These are phyloP conservation scores for Hordeum pubiflorum DNA, from an alignment of 202 grass and related monocot species.

Conservation along the genomic window DNA sequence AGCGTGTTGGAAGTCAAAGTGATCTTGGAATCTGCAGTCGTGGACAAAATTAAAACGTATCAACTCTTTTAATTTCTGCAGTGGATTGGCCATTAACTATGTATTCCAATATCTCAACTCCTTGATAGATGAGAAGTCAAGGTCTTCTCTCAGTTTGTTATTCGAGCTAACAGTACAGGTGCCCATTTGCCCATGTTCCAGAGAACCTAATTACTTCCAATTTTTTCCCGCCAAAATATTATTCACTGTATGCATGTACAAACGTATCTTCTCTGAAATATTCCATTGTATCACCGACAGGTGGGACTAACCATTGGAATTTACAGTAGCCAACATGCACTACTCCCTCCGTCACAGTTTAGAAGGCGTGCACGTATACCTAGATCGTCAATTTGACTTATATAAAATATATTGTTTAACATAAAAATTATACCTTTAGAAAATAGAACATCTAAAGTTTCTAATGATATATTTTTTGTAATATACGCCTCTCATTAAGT, in stretches of 20 bases:
- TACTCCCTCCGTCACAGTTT: too few species aligned
- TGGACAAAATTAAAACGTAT: conserved; percentile 25
- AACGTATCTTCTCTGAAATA: conserved; percentile 13
- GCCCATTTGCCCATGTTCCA: conserved; percentile 34
- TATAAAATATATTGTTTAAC: too few species aligned
- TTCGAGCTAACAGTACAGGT: conserved; percentile 2
- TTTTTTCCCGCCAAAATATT: conserved; percentile 8
- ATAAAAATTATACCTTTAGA: too few species aligned
- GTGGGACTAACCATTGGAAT: not conserved
- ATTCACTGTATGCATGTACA: not conserved
- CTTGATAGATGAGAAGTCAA: conserved; percentile 51
- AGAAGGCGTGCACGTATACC: too few species aligned
- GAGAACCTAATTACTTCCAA: conserved; percentile 4
- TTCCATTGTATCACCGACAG: not conserved
- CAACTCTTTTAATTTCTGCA: not conserved
- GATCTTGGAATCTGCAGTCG: conserved; percentile 19
- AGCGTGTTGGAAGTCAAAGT: conserved; percentile 43
- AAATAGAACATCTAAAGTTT: too few species aligned
- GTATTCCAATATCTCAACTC: conserved; percentile 11
- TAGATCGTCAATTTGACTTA: too few species aligned
- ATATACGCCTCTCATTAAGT: too few species aligned
- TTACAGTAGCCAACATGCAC: not conserved
- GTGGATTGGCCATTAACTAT: conserved; percentile 26
- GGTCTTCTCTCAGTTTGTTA: conserved; percentile 21
- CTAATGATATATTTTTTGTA: too few species aligned